Percentiles rank a stretch among this genome's conserved stretches.
phyloP scores from a whole-genome alignment of 176 grass and related monocot species.

The Cymbopogon citratus region DNA sequence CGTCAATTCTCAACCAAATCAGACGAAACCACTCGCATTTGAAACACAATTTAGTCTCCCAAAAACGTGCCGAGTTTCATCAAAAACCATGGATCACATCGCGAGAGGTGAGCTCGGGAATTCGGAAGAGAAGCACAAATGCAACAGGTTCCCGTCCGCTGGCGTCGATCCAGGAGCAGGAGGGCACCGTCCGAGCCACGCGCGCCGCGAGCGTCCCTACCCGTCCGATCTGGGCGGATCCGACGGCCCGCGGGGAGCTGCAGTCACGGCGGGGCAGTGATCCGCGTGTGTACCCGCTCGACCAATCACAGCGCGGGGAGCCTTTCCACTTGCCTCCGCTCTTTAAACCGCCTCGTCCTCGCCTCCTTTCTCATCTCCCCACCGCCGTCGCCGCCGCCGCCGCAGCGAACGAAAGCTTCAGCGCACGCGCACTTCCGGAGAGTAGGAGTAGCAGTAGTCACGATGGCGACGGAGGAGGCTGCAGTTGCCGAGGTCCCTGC shows the following conservation, averaged over 20 bases:
- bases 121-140: constrained; percentile 46
- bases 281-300: constrained; percentile 27
- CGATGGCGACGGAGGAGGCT: constrained; percentile 36
- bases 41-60: constrained; percentile 10
- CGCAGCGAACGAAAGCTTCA: not conserved
- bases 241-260: not conserved
- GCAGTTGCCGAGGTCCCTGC: not conserved
- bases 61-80: not conserved
- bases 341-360: constrained; percentile 35
- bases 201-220: not conserved
- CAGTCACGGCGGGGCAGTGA: not conserved
- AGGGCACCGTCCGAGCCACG: not conserved
- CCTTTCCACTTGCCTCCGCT: not conserved
- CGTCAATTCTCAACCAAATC: not conserved
- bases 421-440: not conserved
- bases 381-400: not conserved
- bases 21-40: not conserved
- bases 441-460: not conserved
- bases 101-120: constrained; percentile 16
- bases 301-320: constrained; percentile 35
- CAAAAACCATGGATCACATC: not conserved
- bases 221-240: constrained; percentile 21
- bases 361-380: not conserved
- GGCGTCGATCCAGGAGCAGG: not conserved
- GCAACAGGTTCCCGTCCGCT: not conserved